phyloP scores from a whole-genome alignment of 768 basidiomycete genomes.

The Macrolepiota dolichaula region DNA sequence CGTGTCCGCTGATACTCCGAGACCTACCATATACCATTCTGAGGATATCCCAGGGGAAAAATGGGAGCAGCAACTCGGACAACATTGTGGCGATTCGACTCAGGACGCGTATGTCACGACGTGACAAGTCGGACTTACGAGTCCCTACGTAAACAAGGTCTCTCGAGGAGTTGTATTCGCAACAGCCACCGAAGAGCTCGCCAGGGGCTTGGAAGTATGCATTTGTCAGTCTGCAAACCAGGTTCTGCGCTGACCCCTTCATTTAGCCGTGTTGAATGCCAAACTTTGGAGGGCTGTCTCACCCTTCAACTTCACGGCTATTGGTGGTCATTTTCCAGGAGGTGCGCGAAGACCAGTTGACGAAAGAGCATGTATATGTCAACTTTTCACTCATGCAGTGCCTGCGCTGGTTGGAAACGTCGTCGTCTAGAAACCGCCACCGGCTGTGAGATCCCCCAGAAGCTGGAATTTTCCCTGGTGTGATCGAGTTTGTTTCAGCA shows the following conservation, averaged over 20 bases:
- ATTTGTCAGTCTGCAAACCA: too few relatives aligned
- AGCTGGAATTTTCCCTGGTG: too few relatives aligned
- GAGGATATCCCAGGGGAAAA: not conserved
- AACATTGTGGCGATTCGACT: not conserved
- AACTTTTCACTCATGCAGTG: slow-evolving; percentile 36
- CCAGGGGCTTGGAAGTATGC: too few relatives aligned
- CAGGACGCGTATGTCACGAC: not conserved
- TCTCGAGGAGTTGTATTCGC: slow-evolving; percentile 70
- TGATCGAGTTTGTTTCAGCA: too few relatives aligned
- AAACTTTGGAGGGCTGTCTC: slow-evolving; percentile 93
- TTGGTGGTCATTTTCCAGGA: slow-evolving; percentile 90
- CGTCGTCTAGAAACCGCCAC: slow-evolving; percentile 96
- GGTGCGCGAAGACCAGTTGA: slow-evolving; percentile 30
- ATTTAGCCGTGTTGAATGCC: too few relatives aligned
- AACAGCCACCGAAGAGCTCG: too few relatives aligned
- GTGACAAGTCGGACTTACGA: not conserved
- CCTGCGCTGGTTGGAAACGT: slow-evolving; percentile 96
- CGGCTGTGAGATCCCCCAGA: slow-evolving; percentile 79
- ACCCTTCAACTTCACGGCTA: slow-evolving; percentile 98
- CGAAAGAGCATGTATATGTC: not conserved
- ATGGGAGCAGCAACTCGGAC: not conserved
- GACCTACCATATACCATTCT: not conserved
- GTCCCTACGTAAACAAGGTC: too few relatives aligned
- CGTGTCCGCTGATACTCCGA: not conserved
- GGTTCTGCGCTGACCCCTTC: too few relatives aligned